Percentiles rank a stretch among this genome's conserved stretches.
Conservation (phyloP, 2,329 filamentous ascomycete species). For the Fusarium sp. region DNA sequence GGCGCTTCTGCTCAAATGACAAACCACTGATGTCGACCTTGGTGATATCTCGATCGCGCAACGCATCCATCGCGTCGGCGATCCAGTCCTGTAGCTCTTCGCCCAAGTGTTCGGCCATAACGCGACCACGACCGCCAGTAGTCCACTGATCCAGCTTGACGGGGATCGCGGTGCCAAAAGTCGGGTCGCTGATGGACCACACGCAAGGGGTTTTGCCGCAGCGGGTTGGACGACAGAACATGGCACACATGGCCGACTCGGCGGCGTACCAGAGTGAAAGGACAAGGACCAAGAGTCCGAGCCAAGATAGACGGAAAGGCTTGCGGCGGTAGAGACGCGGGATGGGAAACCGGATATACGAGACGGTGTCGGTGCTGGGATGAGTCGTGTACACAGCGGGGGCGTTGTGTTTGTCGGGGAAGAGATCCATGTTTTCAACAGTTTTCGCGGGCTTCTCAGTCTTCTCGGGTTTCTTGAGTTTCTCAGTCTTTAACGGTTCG, state of each 20-base stretch:
- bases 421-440: constrained; percentile 28
- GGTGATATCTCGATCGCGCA: constrained; percentile 59
- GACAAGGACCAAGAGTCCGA: constrained; percentile 60
- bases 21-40: constrained; percentile 58
- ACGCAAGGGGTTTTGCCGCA: constrained; percentile 62
- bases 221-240: constrained; percentile 66
- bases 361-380: constrained; percentile 34
- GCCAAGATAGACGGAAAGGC: constrained; percentile 60
- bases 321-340: constrained; percentile 60
- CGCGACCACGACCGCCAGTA: constrained; percentile 63
- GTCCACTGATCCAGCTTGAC: constrained; percentile 73
- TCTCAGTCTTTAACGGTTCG: background rate
- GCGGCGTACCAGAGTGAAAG: constrained; percentile 64
- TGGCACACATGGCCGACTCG: constrained; percentile 66
- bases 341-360: constrained; percentile 57
- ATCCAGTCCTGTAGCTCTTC: constrained; percentile 61
- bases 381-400: constrained; percentile 32
- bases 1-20: constrained; percentile 60
- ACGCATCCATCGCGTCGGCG: constrained; percentile 62
- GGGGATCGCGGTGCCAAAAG: constrained; percentile 70
- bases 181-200: constrained; percentile 69
- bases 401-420: constrained; percentile 21
- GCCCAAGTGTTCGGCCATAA: constrained; percentile 48
- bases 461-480: constrained; percentile 11
- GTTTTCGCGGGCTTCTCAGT: constrained; percentile 13